phyloP scores from a whole-genome alignment of 2,329 filamentous ascomycete species.

The Fusarium vanettenii region DNA sequence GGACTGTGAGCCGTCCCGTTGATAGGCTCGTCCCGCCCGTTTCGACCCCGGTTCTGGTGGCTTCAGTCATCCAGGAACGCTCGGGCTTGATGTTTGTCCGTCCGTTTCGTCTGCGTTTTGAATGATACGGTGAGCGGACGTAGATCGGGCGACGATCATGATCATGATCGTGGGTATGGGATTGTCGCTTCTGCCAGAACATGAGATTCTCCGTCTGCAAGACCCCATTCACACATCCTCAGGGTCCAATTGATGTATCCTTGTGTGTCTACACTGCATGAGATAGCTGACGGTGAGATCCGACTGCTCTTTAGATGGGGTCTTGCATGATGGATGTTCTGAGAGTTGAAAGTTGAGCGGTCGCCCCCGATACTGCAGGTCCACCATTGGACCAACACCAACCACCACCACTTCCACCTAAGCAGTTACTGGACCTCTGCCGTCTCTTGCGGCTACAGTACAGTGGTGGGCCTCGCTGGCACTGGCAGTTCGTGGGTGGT shows the following conservation, averaged over 20 bases:
- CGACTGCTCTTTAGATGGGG: background rate
- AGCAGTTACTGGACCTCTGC: background rate
- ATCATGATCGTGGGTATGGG: slow-evolving; percentile 12
- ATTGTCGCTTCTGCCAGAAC: background rate
- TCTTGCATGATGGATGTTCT: background rate
- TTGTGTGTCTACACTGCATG: background rate
- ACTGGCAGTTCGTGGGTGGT: slow-evolving; percentile 6
- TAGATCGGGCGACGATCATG: slow-evolving; percentile 18
- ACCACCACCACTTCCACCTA: background rate
- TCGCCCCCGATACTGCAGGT: slow-evolving; percentile 4
- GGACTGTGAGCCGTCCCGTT: slow-evolving; percentile 35
- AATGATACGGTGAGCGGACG: background rate
- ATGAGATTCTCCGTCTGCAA: background rate
- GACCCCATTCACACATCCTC: background rate
- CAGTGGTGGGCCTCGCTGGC: background rate
- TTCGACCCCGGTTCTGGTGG: slow-evolving; percentile 15
- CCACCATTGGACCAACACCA: slow-evolving; percentile 4
- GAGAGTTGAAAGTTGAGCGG: background rate
- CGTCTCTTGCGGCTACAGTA: background rate
- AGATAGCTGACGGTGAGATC: slow-evolving; percentile 11
- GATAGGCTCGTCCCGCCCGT: slow-evolving; percentile 38
- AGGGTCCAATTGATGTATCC: background rate
- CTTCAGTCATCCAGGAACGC: slow-evolving; percentile 5
- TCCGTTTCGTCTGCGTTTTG: background rate
- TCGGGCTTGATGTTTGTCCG: slow-evolving; percentile 32